Evolutionary conservation across 306 rosid genomes (phyloP).

Genomic region (Pyrus communis): DNA sequence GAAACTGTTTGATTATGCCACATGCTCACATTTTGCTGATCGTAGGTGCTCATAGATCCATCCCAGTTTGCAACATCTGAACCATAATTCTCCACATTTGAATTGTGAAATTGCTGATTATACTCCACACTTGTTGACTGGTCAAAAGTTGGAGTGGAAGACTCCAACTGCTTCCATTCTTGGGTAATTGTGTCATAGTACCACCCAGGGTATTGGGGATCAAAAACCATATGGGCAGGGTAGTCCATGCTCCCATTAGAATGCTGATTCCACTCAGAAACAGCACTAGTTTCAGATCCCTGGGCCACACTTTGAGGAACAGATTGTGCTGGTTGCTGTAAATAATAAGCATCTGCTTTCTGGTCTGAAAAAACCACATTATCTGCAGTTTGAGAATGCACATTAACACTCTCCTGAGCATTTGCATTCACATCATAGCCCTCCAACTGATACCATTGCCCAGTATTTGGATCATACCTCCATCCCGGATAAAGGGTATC

Average conservation of each 20-base stretch:
- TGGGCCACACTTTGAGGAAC: constrained; percentile 32
- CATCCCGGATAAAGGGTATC: constrained; percentile 71
- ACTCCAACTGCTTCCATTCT: constrained; percentile 59
- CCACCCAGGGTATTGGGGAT: constrained; percentile 71
- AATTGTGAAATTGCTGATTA: constrained; percentile 14
- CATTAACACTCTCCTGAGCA: constrained; percentile 25
- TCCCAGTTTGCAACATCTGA: constrained; percentile 39
- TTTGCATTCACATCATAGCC: constrained; percentile 24
- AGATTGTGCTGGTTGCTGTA: constrained; percentile 40
- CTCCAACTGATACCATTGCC: constrained; percentile 66
- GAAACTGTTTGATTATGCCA: constrained; percentile 21
- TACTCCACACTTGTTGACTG: constrained; percentile 29
- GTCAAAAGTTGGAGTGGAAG: constrained; percentile 26
- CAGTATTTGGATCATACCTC: constrained; percentile 49
- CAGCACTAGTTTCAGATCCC: constrained; percentile 24
- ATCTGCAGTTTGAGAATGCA: constrained; percentile 10
- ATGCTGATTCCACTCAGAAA: constrained; percentile 37
- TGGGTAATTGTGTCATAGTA: constrained; percentile 55
- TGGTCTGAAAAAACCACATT: constrained; percentile 23
- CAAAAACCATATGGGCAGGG: constrained; percentile 64
- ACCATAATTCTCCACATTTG: constrained; percentile 21
- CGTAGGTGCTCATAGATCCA: constrained; percentile 23
- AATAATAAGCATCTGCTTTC: constrained; percentile 28
- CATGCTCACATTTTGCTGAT: constrained; percentile 36
- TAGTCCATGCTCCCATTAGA: constrained; percentile 41